Evolutionary conservation across 2,329 filamentous ascomycete species (phyloP), one percentile per base, ranked within the genome.

Genomic region (Cordyceps javanica): DNA sequence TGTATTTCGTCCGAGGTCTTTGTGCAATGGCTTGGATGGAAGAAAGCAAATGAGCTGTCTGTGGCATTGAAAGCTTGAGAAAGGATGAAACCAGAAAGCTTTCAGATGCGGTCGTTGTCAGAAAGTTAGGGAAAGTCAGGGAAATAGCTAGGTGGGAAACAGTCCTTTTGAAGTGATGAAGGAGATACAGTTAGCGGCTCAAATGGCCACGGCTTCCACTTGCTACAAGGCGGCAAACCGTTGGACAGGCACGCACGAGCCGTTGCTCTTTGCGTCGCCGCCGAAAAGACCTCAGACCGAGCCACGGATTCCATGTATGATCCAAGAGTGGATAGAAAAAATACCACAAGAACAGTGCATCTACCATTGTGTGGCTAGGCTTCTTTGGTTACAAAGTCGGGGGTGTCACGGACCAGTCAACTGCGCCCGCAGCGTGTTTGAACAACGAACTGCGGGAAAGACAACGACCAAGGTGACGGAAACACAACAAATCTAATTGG

Each of bases 371-470:
- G 54, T 41, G 54, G 54, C 45, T 38, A 30, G 49, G 44, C 25
- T 49, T 50, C 26, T 41, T 49, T 56, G 45, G 54, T 46, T 55
- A 21, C 41, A 58, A 46, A 32, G 39, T 30, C 30, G 41, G 49
- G 46, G 56, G 49, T 52, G 49, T 38, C 56, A 58, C 56, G 56
- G 56, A 53, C 56, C 56, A 58, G 42, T 13, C 49, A 52, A 46
- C 56, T 58, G 49, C 56, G 49, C 56, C 56, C 56, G 56, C 56
- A 58, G 46, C 38, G 28, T 36, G 49, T 16, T 52, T 26, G 48
- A 52, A 52, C 48, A 58, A 53, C 49, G 54, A 49, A 49, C 54
- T 14, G 34, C 36, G 44, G 41, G 34, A 49, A 56, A 48, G 21
- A 56, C 23, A 26, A 49, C 54, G 42, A 42, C 32, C 32, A 48